Base-by-base conservation (phyloP, 2,329 filamentous ascomycete genomes). In the Metarhizium sp. region DNA sequence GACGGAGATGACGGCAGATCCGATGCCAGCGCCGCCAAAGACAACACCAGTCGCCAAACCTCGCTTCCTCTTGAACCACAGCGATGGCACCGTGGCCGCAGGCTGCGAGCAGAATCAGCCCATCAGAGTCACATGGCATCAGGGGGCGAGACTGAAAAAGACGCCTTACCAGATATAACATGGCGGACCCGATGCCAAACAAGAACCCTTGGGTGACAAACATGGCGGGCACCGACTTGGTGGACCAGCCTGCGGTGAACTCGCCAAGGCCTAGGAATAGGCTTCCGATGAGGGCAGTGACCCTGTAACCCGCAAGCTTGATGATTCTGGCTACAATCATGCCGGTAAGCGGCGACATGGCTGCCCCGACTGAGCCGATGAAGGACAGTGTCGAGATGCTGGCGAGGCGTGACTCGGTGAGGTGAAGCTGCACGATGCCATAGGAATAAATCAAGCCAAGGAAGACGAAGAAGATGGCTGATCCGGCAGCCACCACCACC, bases 371-470 rank as follows among this genome's bases (percentile, higher is more conserved):
- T 0, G 66, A 67, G 7, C 66, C 66, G 6, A 67, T 63, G 32
- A 67, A 66, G 0, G 63, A 65, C 45, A 67, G 45, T 0, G 64
- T 67, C 3, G 64, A 66, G 8, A 67, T 36, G 2, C 54, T 61
- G 0, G 66, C 58, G 5, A 57, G 57, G 0, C 62, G 64, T 0
- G 63, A 62, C 18, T 65, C 61, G 6, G 65, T 60, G 1, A 67
- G 62, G 16, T 60, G 52, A 20, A 67, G 60, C 51, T 67, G 66
- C 57, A 67, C 63, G 10, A 67, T 66, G 29, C 66, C 66, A 62
- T 64, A 67, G 0, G 66, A 67, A 50, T 67, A 67, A n/a, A 67
- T 54, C 10, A 68, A 61, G 0, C 66, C 66, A 0, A 67, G 62
- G 18, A 67, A 67, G 1, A 67, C 59, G 2, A 67, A 67, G 1